Percentiles rank a stretch among this genome's conserved stretches.
phyloP scores from a whole-genome alignment of 2,329 filamentous ascomycete genomes.

The Diatrype stigma region DNA sequence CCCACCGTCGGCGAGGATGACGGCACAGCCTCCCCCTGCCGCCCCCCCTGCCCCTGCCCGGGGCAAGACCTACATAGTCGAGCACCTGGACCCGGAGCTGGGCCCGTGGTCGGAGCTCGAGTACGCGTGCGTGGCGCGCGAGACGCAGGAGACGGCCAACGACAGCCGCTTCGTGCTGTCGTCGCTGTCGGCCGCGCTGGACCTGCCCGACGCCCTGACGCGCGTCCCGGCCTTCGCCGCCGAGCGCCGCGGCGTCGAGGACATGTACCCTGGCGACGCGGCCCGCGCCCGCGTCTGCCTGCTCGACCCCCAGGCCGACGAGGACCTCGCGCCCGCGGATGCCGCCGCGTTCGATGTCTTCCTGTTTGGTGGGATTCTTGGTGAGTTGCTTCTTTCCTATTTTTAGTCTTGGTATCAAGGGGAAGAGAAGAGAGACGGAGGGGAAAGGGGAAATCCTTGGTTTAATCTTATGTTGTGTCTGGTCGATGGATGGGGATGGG shows the following conservation, averaged over 20 bases:
- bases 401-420: neutral
- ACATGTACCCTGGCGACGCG: constrained; percentile 61
- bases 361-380: constrained; percentile 92
- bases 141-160: constrained; percentile 59
- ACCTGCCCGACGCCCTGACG: constrained; percentile 56
- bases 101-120: constrained; percentile 93
- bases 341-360: constrained; percentile 82
- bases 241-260: constrained; percentile 75
- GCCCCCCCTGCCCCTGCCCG: constrained; percentile 8
- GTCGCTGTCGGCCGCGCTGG: constrained; percentile 67
- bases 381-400: constrained; percentile 42
- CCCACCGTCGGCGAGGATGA: too few relatives aligned
- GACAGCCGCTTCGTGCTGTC: constrained; percentile 70
- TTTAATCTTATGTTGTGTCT: too few relatives aligned
- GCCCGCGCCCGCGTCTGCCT: constrained; percentile 78
- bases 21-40: too few relatives aligned
- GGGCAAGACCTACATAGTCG: constrained; percentile 88
- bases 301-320: constrained; percentile 77
- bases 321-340: constrained; percentile 81
- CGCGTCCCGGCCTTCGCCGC: constrained; percentile 61
- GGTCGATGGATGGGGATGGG: neutral
- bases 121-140: constrained; percentile 80
- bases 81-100: constrained; percentile 93
- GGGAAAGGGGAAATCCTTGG: neutral
- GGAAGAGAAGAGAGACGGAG: neutral